A percentile compares a stretch with the other conserved stretches of the same genome.
Conservation (phyloP, 1,284 basidiomycete genomes). For the Microbotryomycetes sp. region DNA sequence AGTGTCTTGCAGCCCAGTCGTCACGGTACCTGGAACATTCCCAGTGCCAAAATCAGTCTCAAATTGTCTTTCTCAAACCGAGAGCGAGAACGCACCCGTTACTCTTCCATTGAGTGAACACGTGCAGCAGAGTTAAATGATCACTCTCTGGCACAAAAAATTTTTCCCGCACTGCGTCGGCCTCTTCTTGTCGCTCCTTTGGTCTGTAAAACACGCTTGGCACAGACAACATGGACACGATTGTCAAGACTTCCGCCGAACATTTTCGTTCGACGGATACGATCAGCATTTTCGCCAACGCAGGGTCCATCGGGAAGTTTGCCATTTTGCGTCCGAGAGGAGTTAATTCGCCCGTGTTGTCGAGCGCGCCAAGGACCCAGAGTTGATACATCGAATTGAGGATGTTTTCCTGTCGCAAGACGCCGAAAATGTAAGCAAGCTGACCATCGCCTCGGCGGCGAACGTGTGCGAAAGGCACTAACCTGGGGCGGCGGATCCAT, state of each 20-base stretch:
- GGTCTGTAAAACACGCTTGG: constrained; percentile 60
- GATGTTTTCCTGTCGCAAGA: constrained; percentile 67
- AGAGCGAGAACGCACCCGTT: constrained; percentile 71
- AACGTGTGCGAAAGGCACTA: constrained; percentile 34
- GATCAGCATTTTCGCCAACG: constrained; percentile 97
- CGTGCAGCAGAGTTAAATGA: constrained; percentile 89
- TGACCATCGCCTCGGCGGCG: constrained; percentile 7
- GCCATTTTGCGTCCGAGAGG: constrained; percentile 90
- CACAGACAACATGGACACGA: constrained; percentile 97
- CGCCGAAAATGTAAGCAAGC: background rate
- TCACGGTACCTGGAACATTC: constrained; percentile 72
- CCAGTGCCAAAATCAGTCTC: too few species aligned
- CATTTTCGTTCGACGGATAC: constrained; percentile 82
- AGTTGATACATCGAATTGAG: constrained; percentile 98
- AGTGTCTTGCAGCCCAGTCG: constrained; percentile 89
- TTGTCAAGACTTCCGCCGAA: constrained; percentile 91
- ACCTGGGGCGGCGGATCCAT: constrained; percentile 82
- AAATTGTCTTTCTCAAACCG: too few species aligned
- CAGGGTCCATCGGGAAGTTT: constrained; percentile 81
- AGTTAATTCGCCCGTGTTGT: constrained; percentile 96
- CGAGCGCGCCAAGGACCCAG: constrained; percentile 94
- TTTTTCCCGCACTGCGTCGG: constrained; percentile 92
- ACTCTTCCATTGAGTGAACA: constrained; percentile 96
- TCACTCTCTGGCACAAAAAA: constrained; percentile 98
- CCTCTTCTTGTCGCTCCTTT: constrained; percentile 57